Percentiles rank a stretch among this genome's conserved stretches.
Evolutionary conservation across 495 filamentous ascomycete species (phyloP).

Genomic region (Penicillium paxilli): DNA sequence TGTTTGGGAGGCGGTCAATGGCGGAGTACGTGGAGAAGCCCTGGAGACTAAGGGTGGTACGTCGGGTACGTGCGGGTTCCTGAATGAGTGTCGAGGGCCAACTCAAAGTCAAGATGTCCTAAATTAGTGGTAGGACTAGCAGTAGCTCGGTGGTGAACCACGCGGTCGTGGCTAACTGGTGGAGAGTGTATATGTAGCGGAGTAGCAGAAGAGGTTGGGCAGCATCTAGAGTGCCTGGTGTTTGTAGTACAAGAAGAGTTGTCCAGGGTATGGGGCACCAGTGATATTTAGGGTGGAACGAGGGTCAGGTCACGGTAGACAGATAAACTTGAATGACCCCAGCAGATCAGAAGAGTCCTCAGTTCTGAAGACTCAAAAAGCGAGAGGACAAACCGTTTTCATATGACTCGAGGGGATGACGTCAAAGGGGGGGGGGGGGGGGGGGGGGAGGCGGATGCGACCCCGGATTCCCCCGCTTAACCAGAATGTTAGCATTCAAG

Average conservation of each 20-base stretch:
- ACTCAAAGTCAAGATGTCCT: not conserved
- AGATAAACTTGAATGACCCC: not conserved
- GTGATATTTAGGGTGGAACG: too few relatives aligned
- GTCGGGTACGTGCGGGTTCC: slow-evolving; percentile 5
- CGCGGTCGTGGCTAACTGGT: slow-evolving; percentile 22
- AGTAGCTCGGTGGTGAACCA: slow-evolving; percentile 8
- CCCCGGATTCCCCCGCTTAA: slow-evolving; percentile 11
- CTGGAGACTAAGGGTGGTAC: not conserved
- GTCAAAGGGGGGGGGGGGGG: slow-evolving; percentile 14
- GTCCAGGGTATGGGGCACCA: too few relatives aligned
- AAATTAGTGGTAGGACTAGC: not conserved
- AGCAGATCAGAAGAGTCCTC: too few relatives aligned
- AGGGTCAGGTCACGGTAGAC: too few relatives aligned
- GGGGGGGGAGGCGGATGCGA: slow-evolving; percentile 4
- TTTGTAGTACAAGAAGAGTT: not conserved
- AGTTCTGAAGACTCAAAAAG: too few relatives aligned
- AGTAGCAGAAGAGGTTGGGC: slow-evolving; percentile 4
- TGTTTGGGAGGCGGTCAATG: slow-evolving; percentile 19
- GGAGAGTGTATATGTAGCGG: not conserved
- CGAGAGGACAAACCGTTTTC: not conserved
- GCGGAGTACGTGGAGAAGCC: not conserved
- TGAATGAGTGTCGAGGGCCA: not conserved
- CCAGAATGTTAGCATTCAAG: too few relatives aligned
- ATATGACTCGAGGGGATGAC: slow-evolving; percentile 11
- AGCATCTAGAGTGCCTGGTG: not conserved